Conservation (phyloP, 495 filamentous ascomycete species). For the Tuber brumale region DNA sequence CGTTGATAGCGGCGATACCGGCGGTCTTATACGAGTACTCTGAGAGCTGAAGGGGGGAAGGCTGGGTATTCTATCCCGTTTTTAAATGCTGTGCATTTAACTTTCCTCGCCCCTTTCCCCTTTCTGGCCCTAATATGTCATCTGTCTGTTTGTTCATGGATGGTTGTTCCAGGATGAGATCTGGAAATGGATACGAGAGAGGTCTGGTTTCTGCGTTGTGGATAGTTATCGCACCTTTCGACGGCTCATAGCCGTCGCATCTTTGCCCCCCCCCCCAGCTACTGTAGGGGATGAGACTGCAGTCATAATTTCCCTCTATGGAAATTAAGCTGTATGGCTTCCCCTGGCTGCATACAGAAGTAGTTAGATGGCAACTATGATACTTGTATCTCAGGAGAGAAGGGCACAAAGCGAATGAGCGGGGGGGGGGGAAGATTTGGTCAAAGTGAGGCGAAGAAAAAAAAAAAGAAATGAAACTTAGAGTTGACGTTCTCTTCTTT, state of each 20-base stretch:
- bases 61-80: not conserved
- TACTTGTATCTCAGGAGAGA: constrained; percentile 5
- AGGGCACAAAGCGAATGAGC: not conserved
- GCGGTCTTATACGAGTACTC: not conserved
- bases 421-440: constrained; percentile 7
- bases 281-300: not conserved
- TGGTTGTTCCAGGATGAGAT: not conserved
- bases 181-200: not conserved
- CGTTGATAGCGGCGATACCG: not conserved
- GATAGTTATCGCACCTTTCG: not conserved
- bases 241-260: not conserved
- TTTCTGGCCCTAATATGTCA: not conserved
- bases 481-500: constrained; percentile 5
- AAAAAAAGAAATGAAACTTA: constrained; percentile 28
- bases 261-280: not conserved
- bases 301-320: not conserved
- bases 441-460: not conserved
- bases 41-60: not conserved
- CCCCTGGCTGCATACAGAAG: not conserved
- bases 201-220: not conserved
- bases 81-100: not conserved
- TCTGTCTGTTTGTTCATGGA: not conserved
- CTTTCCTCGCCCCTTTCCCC: not conserved
- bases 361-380: not conserved
- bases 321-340: not conserved